Conservation (phyloP, 768 basidiomycete species). For the Termitomyces sp. region DNA sequence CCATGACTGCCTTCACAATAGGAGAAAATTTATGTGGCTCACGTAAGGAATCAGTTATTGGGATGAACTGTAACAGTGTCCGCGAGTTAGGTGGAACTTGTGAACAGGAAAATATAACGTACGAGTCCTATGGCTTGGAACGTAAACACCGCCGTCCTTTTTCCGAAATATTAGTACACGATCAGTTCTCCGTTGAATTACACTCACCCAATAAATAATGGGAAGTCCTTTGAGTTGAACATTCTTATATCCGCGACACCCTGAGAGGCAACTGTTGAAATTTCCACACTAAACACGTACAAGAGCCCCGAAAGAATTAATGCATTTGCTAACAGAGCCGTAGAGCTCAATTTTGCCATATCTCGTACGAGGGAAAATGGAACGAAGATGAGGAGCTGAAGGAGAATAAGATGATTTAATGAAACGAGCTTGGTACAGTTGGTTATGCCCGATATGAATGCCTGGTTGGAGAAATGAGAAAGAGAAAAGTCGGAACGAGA, state of each 20-base stretch:
- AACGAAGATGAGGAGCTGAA: constrained; percentile 82
- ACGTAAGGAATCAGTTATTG: constrained; percentile 94
- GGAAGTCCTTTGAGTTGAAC: constrained; percentile 89
- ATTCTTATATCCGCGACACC: constrained; percentile 78
- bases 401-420: constrained; percentile 75
- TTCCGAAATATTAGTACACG: neutral
- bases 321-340: constrained; percentile 88
- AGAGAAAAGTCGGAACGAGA: neutral
- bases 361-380: constrained; percentile 88
- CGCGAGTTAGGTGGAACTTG: neutral
- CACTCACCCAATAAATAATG: constrained; percentile 79
- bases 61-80: constrained; percentile 57
- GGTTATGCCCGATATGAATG: constrained; percentile 79
- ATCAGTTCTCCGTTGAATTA: neutral
- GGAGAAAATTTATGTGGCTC: constrained; percentile 91
- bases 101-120: constrained; percentile 18
- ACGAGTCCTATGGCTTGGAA: constrained; percentile 96
- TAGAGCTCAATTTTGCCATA: constrained; percentile 89
- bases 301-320: constrained; percentile 88
- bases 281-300: constrained; percentile 85
- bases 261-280: constrained; percentile 53
- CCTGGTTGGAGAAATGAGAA: constrained; percentile 29
- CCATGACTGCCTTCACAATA: constrained; percentile 87
- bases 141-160: constrained; percentile 92
- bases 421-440: constrained; percentile 63